These are phyloP conservation scores for Triadica sebifera DNA, from an alignment of 345 rosid genomes.

Conservation along the genomic window DNA sequence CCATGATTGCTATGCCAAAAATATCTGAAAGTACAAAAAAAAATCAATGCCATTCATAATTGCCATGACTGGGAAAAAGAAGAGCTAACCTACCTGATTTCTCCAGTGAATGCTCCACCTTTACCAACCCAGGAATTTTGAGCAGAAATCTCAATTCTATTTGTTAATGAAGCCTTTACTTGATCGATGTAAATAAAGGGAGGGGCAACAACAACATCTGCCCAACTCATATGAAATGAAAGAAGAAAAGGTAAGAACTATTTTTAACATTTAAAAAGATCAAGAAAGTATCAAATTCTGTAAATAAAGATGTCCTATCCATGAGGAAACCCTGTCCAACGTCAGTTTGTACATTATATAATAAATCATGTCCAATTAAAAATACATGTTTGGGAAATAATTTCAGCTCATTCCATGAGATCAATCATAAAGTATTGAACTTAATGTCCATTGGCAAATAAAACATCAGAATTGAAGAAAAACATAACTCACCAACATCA, in stretches of 20 bases:
- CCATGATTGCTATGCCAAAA: not conserved
- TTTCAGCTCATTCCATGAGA: not conserved
- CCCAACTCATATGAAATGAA: constrained; percentile 21
- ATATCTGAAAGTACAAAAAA: no score
- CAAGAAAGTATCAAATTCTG: constrained; percentile 1
- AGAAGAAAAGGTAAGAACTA: not conserved
- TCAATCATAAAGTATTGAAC: not conserved
- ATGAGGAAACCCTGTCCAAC: not conserved
- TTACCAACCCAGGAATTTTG: constrained; percentile 97
- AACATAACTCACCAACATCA: constrained; percentile 71
- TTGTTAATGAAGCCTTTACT: constrained; percentile 63
- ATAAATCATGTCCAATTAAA: not conserved
- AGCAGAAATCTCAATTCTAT: constrained; percentile 77
- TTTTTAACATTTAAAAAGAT: not conserved
- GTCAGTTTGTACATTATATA: not conserved
- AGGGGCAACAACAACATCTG: constrained; percentile 96
- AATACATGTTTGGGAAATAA: not conserved
- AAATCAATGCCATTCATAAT: no score
- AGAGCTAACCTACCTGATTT: constrained; percentile 68
- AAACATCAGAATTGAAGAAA: not conserved
- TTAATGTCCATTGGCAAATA: not conserved
- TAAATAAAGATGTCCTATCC: not conserved
- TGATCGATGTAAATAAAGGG: constrained; percentile 88
- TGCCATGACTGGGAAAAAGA: not conserved
- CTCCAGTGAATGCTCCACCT: constrained; percentile 99